These are phyloP conservation scores for Mycocentrospora acerina DNA, from an alignment of 2,329 filamentous ascomycete species.

Conservation along the genomic window DNA sequence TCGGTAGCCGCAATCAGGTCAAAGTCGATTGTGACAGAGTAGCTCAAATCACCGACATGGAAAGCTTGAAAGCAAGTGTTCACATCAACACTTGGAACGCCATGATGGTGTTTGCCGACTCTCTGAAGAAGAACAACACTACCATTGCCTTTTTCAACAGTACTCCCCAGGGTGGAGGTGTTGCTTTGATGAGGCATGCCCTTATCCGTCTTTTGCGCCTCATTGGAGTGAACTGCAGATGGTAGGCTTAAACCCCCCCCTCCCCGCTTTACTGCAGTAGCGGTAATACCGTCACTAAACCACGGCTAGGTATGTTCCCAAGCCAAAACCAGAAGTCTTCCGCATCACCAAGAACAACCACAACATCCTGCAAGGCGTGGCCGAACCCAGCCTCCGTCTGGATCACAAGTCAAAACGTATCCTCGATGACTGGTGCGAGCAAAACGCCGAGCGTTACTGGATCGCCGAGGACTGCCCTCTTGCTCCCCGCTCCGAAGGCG, in stretches of 20 bases:
- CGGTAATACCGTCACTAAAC: conserved; percentile 6
- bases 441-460: conserved; percentile 78
- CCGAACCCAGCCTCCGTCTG: conserved; percentile 62
- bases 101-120: conserved; percentile 62
- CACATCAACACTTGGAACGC: conserved; percentile 64
- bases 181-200: conserved; percentile 79
- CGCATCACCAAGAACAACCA: conserved; percentile 84
- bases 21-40: conserved; percentile 69
- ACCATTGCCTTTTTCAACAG: conserved; percentile 78
- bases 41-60: conserved; percentile 59
- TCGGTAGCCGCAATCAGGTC: conserved; percentile 68
- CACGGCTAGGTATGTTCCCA: conserved; percentile 68
- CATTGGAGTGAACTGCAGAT: conserved; percentile 68
- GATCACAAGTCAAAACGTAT: conserved; percentile 60
- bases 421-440: conserved; percentile 71
- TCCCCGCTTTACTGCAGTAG: too few relatives aligned
- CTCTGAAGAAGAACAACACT: conserved; percentile 63
- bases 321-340: conserved; percentile 77
- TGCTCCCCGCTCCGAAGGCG: conserved; percentile 63
- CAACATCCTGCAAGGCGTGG: conserved; percentile 83
- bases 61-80: conserved; percentile 64
- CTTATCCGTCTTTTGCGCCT: conserved; percentile 69
- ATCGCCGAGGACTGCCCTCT: conserved; percentile 67
- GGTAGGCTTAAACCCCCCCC: conserved; percentile 63
- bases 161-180: conserved; percentile 79